phyloP scores from a whole-genome alignment of 2,329 filamentous ascomycete genomes.

The Escovopsis sp. region DNA sequence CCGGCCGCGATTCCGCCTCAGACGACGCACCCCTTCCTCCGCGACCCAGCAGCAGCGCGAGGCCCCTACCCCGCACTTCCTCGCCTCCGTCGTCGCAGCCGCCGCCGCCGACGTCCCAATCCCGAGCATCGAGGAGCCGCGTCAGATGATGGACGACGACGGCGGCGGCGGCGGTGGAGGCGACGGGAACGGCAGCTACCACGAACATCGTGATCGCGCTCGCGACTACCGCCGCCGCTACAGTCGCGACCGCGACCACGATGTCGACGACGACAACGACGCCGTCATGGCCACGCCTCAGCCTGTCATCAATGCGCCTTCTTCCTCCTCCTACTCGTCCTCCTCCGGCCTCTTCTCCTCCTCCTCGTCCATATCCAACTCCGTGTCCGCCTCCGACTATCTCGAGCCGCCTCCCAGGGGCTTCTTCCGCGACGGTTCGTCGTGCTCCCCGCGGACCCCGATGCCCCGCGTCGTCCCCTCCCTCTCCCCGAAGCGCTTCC shows the following conservation, averaged over 20 bases:
- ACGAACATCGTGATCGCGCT: too few species aligned
- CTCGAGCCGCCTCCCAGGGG: constrained; percentile 13
- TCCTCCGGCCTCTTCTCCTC: too few species aligned
- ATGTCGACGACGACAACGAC: constrained; percentile 21
- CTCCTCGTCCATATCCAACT: too few species aligned
- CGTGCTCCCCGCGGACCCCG: constrained; percentile 45
- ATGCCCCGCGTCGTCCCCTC: constrained; percentile 30
- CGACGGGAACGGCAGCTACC: too few species aligned
- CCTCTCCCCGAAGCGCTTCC: constrained; percentile 31
- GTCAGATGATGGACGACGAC: constrained; percentile 28
- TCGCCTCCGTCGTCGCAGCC: constrained; percentile 50
- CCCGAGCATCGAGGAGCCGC: constrained; percentile 46
- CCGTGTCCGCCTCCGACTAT: constrained; percentile 16
- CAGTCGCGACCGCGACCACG: too few species aligned
- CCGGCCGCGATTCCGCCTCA: constrained; percentile 38
- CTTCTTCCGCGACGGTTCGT: constrained; percentile 24
- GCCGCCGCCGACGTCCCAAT: constrained; percentile 49
- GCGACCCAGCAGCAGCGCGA: too few species aligned
- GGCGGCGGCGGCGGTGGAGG: constrained; percentile 23
- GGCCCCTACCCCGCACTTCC: constrained; percentile 48
- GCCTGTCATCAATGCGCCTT: constrained; percentile 19
- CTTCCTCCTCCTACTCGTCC: too few species aligned
- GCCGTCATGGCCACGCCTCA: constrained; percentile 25
- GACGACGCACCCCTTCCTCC: constrained; percentile 37
- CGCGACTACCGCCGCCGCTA: too few species aligned